phyloP scores from a whole-genome alignment of 257 asterid species.

The Capsicum pubescens region DNA sequence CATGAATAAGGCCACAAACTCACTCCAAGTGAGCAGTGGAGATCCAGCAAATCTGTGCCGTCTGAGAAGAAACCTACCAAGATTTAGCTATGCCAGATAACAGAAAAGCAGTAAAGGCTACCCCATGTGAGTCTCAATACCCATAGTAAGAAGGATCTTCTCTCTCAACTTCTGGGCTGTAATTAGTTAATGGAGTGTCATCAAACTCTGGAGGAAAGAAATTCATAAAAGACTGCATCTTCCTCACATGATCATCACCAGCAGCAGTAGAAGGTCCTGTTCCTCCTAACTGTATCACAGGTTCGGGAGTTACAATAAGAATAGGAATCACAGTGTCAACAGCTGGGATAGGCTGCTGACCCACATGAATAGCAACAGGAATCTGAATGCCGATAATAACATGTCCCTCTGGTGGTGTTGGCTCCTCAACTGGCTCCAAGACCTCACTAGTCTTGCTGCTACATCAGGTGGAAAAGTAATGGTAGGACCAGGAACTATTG shows the following conservation, averaged over 20 bases:
- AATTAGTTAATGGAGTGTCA: background rate
- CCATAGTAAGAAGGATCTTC: background rate
- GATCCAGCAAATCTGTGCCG: background rate
- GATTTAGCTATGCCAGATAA: background rate
- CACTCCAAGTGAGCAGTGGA: background rate
- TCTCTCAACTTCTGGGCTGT: background rate
- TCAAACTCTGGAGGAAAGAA: background rate
- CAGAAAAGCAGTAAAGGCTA: background rate
- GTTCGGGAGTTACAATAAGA: background rate
- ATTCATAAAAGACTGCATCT: background rate
- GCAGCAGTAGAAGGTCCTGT: background rate
- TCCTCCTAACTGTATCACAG: background rate
- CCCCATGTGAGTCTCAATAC: background rate
- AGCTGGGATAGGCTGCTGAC: background rate
- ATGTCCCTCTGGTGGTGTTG: background rate
- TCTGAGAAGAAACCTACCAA: background rate
- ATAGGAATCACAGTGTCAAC: background rate
- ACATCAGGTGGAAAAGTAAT: background rate
- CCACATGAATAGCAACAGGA: background rate
- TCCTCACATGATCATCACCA: background rate
- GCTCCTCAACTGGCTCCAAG: background rate
- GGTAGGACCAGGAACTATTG: background rate
- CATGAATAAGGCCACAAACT: background rate
- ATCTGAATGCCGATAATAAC: background rate
- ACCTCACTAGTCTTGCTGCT: background rate